Evolutionary conservation across 1,139 yeast species (phyloP).

Genomic region (Geotrichum klebahnii): DNA sequence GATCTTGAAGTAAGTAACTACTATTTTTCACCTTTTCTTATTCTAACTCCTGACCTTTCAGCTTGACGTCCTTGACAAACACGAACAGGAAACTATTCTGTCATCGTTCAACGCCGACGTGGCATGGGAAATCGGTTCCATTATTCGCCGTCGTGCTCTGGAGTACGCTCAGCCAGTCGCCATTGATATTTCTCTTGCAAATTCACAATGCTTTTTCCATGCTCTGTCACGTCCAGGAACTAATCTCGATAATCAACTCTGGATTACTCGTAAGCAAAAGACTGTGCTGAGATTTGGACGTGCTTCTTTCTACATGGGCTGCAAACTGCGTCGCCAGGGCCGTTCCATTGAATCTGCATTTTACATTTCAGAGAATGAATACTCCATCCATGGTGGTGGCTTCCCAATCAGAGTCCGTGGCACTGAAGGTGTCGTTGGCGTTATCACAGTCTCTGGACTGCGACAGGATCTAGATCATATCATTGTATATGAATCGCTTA

Average conservation of each 20-base stretch:
- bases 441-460: constrained; percentile 59
- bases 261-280: constrained; percentile 55
- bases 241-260: constrained; percentile 52
- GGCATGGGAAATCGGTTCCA: constrained; percentile 38
- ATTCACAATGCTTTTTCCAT: constrained; percentile 54
- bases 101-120: constrained; percentile 36
- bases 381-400: constrained; percentile 61
- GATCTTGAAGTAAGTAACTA: constrained; percentile 17
- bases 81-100: constrained; percentile 33
- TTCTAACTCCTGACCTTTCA: constrained; percentile 11
- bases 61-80: constrained; percentile 31
- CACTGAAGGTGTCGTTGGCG: constrained; percentile 49
- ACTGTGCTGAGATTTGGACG: constrained; percentile 52
- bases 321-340: constrained; percentile 39
- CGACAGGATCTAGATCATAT: constrained; percentile 37
- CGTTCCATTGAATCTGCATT: constrained; percentile 40
- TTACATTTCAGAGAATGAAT: constrained; percentile 46
- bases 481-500: constrained; percentile 26
- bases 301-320: constrained; percentile 55
- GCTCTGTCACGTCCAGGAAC: constrained; percentile 47
- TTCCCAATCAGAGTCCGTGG: constrained; percentile 50
- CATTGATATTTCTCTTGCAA: constrained; percentile 49
- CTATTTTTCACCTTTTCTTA: neutral
- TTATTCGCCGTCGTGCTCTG: constrained; percentile 32
- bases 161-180: constrained; percentile 41